Base-by-base conservation (phyloP, 495 filamentous ascomycete species). In the Aspergillus nidulans region DNA sequence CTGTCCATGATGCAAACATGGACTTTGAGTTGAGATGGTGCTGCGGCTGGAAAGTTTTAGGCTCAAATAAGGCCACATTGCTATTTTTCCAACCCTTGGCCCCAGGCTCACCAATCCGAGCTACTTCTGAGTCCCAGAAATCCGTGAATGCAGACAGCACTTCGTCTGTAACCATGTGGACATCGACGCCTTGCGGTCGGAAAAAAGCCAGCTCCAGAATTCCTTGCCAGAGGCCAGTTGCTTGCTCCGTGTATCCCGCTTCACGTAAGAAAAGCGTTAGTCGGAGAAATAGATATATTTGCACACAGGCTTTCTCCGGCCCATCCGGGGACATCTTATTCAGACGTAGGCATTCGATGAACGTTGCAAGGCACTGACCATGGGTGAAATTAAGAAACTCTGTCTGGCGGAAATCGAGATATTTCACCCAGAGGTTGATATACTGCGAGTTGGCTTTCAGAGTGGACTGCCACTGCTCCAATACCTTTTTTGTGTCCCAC, bases 81-180 rank as follows among this genome's bases (percentile, higher is more conserved):
- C 44, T 56, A 20, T 70, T 63, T 19, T 63, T 66, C 92, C 92
- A 96, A 15, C 90, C 91, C 25, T 77, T 71, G 28, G 88, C 85
- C 4, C 72, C 75, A 6, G 67, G 61, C 67, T 97, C 94, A 4
- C 94, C 94, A 50, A 95, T 80, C 7, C 92, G 84, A 3, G 87
- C 72, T 6, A 85, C 77, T 63, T 97, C 94, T 36, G 84, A 89
- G 48, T 96, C 90, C 94, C 94, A 98, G 59, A 91, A 96, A 8
- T 80, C 74, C 24, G 76, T 64, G 49, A 95, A 87, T n/a, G 64
- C 65, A n/a, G 74, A 60, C 0, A 81, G 57, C 12, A 64, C 49
- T 7, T 56, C 39, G 7, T 57, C 41, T 24, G 56, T 28, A 3
- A 58, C 49, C 10, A 15, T 49, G 25, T 30, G 49, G 39, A 39